Evolutionary conservation across 306 rosid genomes (phyloP), one percentile per base, ranked within the genome.

Genomic region (Parietaria judaica): DNA sequence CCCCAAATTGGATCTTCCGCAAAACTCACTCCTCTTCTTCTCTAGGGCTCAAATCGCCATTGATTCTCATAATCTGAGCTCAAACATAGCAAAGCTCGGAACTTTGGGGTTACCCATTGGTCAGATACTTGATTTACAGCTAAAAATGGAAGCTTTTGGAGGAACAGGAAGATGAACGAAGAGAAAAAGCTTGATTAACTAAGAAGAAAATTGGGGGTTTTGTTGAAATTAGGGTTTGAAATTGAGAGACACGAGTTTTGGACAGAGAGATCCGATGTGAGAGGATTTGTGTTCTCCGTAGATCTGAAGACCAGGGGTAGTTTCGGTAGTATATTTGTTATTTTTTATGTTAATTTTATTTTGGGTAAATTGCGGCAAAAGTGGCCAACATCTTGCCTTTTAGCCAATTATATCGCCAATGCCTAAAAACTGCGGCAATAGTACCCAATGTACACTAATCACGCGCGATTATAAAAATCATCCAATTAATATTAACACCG

Each of bases 221-320:
- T 37, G 41, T 34, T 23, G 50, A 60, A 50, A 46, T 13, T 44
- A 1, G 68, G 60, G 64, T 36, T 47, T 52, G 38, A 10, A 65
- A 58, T 23, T 23, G 31, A 23, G 31, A 23, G 31, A 23, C 54
- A 65, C 6, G n/a, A 36, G 51, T 58, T 51, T 14, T 9, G 46
- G 52, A 55, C n/a, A 43, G 48, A 51, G n/a, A 16, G 23, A 55
- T 38, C 31, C 4, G 58, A 41, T 70, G 44, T 15, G 56, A 65
- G 31, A 44, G n/a, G 52, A 8, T 4, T 9, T 45, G 14, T 9
- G 43, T 13, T 3, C 45, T 14, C 56, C 41, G 23, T 43, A 73
- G 81, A 80, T 80, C 81, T 76, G 67, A 56, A 57, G 7, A 11
- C 50, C 15, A 31, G n/a, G 60, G 58, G 44, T 14, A 68, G 12